A percentile compares a stretch with the other conserved stretches of the same genome.
Evolutionary conservation across 495 filamentous ascomycete species (phyloP).

Genomic region (Penicillium maclennaniae): DNA sequence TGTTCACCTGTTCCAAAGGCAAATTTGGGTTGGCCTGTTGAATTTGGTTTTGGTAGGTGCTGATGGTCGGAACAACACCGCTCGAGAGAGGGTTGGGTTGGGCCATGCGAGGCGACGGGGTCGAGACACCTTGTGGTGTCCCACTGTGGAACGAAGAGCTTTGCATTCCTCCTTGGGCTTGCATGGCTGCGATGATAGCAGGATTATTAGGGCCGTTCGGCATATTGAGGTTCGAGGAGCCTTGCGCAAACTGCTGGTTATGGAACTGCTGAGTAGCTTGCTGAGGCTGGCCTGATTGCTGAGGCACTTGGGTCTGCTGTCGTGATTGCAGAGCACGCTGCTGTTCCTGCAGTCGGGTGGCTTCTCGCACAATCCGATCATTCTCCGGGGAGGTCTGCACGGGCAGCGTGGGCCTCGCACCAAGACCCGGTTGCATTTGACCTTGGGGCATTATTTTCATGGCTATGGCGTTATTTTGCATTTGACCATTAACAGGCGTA

Average conservation of each 20-base stretch:
- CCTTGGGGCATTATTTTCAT: slow-evolving; percentile 69
- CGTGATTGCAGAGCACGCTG: slow-evolving; percentile 63
- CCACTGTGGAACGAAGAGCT: slow-evolving; percentile 47
- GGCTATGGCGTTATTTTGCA: slow-evolving; percentile 52
- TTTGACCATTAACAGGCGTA: slow-evolving; percentile 39
- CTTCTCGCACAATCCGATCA: slow-evolving; percentile 54
- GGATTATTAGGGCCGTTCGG: slow-evolving; percentile 50
- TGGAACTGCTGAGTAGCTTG: slow-evolving; percentile 42
- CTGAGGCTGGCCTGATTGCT: slow-evolving; percentile 32
- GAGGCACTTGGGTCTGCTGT: slow-evolving; percentile 49
- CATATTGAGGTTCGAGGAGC: slow-evolving; percentile 41
- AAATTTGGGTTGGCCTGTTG: slow-evolving; percentile 53
- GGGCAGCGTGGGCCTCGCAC: slow-evolving; percentile 58
- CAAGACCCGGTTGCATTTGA: slow-evolving; percentile 60
- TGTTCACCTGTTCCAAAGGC: slow-evolving; percentile 55
- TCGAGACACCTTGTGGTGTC: slow-evolving; percentile 43
- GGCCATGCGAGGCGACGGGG: slow-evolving; percentile 49
- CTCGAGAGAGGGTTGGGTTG: slow-evolving; percentile 51
- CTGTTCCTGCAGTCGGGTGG: slow-evolving; percentile 60
- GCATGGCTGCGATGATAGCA: slow-evolving; percentile 51
- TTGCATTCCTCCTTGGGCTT: slow-evolving; percentile 45
- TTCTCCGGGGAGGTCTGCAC: slow-evolving; percentile 52
- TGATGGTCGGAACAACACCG: slow-evolving; percentile 53
- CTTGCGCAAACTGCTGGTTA: slow-evolving; percentile 43
- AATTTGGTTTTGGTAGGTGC: slow-evolving; percentile 47